phyloP scores from a whole-genome alignment of 768 basidiomycete species.

The Podaxis sp. region DNA sequence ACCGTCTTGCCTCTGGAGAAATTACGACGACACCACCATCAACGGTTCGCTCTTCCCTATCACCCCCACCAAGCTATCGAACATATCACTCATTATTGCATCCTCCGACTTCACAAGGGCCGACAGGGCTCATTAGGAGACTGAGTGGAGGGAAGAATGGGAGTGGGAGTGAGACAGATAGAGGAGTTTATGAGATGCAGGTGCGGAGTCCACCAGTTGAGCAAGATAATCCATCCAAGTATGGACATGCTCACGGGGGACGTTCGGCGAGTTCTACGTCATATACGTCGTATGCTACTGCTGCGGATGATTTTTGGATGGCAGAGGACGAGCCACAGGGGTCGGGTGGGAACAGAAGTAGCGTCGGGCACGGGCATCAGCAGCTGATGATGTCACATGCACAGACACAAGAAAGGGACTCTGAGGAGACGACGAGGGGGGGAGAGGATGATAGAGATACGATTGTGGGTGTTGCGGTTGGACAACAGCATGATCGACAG shows the following conservation, averaged over 20 bases:
- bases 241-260: slow-evolving; percentile 21
- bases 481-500: slow-evolving; percentile 25
- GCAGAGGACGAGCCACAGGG: slow-evolving; percentile 22
- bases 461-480: slow-evolving; percentile 21
- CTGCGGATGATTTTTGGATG: slow-evolving; percentile 42
- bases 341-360: not conserved
- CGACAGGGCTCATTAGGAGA: slow-evolving; percentile 15
- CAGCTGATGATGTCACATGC: not conserved
- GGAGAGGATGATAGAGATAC: slow-evolving; percentile 31
- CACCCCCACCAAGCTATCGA: slow-evolving; percentile 12
- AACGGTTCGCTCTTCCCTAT: not conserved
- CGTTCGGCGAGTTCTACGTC: slow-evolving; percentile 38
- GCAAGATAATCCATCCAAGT: slow-evolving; percentile 3
- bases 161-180: slow-evolving; percentile 12
- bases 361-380: not conserved
- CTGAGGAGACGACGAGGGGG: slow-evolving; percentile 11
- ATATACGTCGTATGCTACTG: slow-evolving; percentile 42
- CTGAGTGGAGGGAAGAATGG: slow-evolving; percentile 13
- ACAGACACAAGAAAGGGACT: not conserved
- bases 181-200: slow-evolving; percentile 39
- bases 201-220: slow-evolving; percentile 28
- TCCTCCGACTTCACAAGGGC: not conserved
- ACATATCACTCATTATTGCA: not conserved
- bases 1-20: slow-evolving; percentile 46
- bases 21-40: slow-evolving; percentile 40